Evolutionary conservation across 108 stramenopile species (phyloP), one percentile per base, ranked within the genome.

Genomic region (Fragilaria radians): DNA sequence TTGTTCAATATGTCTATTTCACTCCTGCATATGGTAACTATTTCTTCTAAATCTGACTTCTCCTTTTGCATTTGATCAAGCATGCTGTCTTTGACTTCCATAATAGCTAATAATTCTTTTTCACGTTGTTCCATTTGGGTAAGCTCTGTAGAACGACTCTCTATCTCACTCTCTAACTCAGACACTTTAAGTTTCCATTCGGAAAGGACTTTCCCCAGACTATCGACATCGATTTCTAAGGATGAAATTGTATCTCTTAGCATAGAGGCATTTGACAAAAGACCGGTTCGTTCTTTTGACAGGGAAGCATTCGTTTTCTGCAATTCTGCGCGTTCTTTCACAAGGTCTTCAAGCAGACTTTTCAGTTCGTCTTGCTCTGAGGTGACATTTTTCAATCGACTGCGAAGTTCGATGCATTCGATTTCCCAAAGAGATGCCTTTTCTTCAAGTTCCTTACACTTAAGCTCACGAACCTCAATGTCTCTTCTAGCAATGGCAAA

Each of bases 401-500:
- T 46, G 52, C 78, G 63, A 36, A 78, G 56, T 4, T 52, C 57
- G n/a, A 64, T 59, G 14, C 63, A 52, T 28, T 81, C 68, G 9
- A 74, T 24, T 19, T 72, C 73, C 2, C 52, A 46, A 25, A 71
- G 45, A 28, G 36, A 48, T 5, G 79, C 77, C 18, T 47, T 27
- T 18, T 61, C 59, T 57, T 84, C 83, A 24, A 85, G 53, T 21
- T 68, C 59, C 48, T 78, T 72, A 59, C 83, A 85, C 36, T 72
- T 70, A 50, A 81, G 59, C 60, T 88, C 87, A 0, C 87, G 70
- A 9, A 71, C 51, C 22, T 82, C 87, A 59, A 88, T 80, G 34
- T 85, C 87, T 48, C 81, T 73, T 32, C 83, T 77, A 23, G 81
- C 80, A 23, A 88, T 63, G 1, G 87, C 87, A 61, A 88, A 88